Percentiles rank a stretch among this genome's conserved stretches.
These are phyloP conservation scores for Athelia sp. DNA, from an alignment of 1,284 basidiomycete species.

Conservation along the genomic window DNA sequence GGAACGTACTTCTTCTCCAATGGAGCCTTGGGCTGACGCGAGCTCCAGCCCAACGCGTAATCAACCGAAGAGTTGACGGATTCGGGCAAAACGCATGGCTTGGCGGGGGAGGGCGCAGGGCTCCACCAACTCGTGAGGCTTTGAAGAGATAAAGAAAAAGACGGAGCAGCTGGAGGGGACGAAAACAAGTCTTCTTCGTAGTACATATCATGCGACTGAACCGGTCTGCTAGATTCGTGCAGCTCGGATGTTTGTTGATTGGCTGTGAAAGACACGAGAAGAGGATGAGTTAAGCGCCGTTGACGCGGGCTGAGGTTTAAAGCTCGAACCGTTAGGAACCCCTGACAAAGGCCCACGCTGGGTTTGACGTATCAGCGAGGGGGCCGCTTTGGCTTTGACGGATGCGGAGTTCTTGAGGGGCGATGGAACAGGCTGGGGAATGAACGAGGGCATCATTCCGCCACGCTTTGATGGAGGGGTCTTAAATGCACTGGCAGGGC, in stretches of 20 bases:
- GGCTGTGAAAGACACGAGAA: slow-evolving; percentile 29
- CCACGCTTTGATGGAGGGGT: slow-evolving; percentile 46
- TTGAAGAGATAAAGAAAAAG: slow-evolving; percentile 44
- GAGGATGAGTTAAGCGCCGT: slow-evolving; percentile 49
- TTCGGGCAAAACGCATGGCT: slow-evolving; percentile 8
- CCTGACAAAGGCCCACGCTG: slow-evolving; percentile 31
- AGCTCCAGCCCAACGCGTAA: slow-evolving; percentile 3
- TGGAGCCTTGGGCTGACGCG: slow-evolving; percentile 7
- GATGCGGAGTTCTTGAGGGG: slow-evolving; percentile 28
- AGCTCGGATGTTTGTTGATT: slow-evolving; percentile 13
- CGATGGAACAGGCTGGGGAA: slow-evolving; percentile 43
- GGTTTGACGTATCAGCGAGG: slow-evolving; percentile 48
- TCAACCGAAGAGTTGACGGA: slow-evolving; percentile 8
- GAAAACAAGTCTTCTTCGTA: slow-evolving; percentile 20
- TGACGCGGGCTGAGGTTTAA: slow-evolving; percentile 37
- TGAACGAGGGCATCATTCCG: slow-evolving; percentile 40
- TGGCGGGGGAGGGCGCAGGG: slow-evolving; percentile 30
- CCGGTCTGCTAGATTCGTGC: not conserved
- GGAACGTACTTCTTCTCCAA: slow-evolving; percentile 42
- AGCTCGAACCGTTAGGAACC: slow-evolving; percentile 51
- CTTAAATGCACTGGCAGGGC: slow-evolving; percentile 24
- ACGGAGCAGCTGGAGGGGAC: slow-evolving; percentile 19
- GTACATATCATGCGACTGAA: slow-evolving; percentile 8
- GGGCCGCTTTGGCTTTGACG: slow-evolving; percentile 17
- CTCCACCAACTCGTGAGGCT: slow-evolving; percentile 55